Conservation (phyloP, 2,329 filamentous ascomycete species). For the Lecanicillium sp. region DNA sequence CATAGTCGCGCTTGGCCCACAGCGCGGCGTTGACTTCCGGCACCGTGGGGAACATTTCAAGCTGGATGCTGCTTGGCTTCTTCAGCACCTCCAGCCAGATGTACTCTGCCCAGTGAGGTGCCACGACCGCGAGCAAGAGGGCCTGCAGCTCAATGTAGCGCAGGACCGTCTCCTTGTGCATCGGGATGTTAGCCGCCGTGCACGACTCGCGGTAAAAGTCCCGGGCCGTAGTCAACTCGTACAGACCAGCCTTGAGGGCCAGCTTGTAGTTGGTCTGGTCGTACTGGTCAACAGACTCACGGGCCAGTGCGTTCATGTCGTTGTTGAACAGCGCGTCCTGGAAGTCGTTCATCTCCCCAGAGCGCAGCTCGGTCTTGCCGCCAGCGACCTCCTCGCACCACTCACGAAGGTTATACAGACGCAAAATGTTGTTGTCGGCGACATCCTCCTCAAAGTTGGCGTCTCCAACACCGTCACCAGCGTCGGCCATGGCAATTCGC, state of each 20-base stretch:
- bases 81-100: constrained; percentile 88
- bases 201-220: constrained; percentile 86
- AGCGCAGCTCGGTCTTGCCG: constrained; percentile 60
- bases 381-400: constrained; percentile 84
- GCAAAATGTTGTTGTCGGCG: constrained; percentile 83
- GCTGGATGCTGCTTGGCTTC: constrained; percentile 69
- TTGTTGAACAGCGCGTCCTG: constrained; percentile 89
- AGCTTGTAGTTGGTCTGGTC: constrained; percentile 67
- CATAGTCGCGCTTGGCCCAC: constrained; percentile 73
- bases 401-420: constrained; percentile 72
- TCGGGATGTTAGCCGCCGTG: constrained; percentile 66
- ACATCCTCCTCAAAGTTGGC: constrained; percentile 96
- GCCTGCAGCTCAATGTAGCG: constrained; percentile 83
- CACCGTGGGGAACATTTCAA: constrained; percentile 64
- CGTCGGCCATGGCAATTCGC: constrained; percentile 85
- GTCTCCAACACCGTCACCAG: constrained; percentile 88
- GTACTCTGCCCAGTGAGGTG: constrained; percentile 91
- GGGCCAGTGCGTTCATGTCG: constrained; percentile 79
- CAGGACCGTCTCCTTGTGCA: constrained; percentile 74
- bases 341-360: constrained; percentile 67
- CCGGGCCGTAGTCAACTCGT: constrained; percentile 81
- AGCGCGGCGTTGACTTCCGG: constrained; percentile 54
- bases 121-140: constrained; percentile 71
- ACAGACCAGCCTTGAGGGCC: constrained; percentile 78
- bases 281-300: constrained; percentile 73